A percentile compares a stretch with the other conserved stretches of the same genome.
These are phyloP conservation scores for Epichloe coenophiala DNA, from an alignment of 2,329 filamentous ascomycete genomes.

Conservation along the genomic window DNA sequence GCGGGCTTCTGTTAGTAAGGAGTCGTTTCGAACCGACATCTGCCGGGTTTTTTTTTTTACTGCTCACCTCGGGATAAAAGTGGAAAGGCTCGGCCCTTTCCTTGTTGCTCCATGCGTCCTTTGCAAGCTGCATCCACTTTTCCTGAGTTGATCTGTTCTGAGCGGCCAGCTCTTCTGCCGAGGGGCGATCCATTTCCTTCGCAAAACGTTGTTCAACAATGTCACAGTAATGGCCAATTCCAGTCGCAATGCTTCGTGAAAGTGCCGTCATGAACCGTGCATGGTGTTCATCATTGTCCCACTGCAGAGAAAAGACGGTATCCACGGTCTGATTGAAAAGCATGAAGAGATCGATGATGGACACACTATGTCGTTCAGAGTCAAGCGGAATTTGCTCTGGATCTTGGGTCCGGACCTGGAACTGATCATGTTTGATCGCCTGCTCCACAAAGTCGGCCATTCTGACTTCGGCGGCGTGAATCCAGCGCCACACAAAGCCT, in stretches of 20 bases:
- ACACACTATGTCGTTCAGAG: slow-evolving; percentile 81
- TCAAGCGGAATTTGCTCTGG: slow-evolving; percentile 53
- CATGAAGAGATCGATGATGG: slow-evolving; percentile 83
- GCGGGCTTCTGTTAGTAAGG: slow-evolving; percentile 16
- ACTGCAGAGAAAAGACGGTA: slow-evolving; percentile 72
- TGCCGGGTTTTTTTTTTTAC: background rate
- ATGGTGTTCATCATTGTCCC: slow-evolving; percentile 87
- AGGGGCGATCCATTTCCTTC: slow-evolving; percentile 85
- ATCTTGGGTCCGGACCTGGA: slow-evolving; percentile 57
- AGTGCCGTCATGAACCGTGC: slow-evolving; percentile 95
- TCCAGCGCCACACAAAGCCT: slow-evolving; percentile 94
- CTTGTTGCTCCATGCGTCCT: slow-evolving; percentile 82
- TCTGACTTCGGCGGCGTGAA: slow-evolving; percentile 64
- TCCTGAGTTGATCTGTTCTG: slow-evolving; percentile 74
- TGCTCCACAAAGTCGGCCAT: slow-evolving; percentile 77
- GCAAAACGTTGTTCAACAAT: slow-evolving; percentile 73
- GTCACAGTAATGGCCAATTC: slow-evolving; percentile 83
- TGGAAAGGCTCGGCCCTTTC: slow-evolving; percentile 95
- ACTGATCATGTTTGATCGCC: slow-evolving; percentile 81
- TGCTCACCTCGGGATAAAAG: slow-evolving; percentile 74
- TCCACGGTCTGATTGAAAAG: slow-evolving; percentile 88
- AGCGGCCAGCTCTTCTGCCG: slow-evolving; percentile 72
- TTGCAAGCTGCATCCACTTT: slow-evolving; percentile 83
- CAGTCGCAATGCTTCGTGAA: slow-evolving; percentile 69
- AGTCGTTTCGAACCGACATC: background rate